Base-by-base conservation (phyloP, 129 eudicot species). In the Centella asiatica region DNA sequence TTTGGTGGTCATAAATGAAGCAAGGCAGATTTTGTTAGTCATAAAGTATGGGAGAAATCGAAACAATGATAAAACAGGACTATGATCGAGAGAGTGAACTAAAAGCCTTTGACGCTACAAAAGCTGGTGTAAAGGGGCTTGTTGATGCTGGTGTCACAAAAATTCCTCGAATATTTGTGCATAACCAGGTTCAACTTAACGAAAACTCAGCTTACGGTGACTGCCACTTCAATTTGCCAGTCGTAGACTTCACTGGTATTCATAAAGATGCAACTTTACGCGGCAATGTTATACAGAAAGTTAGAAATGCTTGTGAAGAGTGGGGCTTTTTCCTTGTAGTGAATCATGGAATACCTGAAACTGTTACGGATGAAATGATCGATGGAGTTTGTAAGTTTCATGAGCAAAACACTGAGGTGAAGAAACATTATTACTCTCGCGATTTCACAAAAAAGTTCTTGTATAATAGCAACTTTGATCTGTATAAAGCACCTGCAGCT, bases 271-370 rank as follows among this genome's bases (percentile, higher is more conserved):
- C 45, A 15, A 52, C 17, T 10, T 23, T 2, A 31, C 60, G 74
- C 8, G n/a, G 23, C 5, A 44, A 56, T 27, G 51, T 69, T 15
- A 9, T 72, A 2, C 53, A 59, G 4, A 18, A 69, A 29, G 54
- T 80, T 37, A 44, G 66, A 34, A 49, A 49, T 20, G 78, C 81
- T 33, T 62, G 72, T 28, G 78, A 69, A 26, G 72, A 44, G 0
- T 77, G 80, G 80, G 82, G 86, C 1, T 73, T 80, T 60, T 80
- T 80, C 55, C 82, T 73, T 64, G 55, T 81, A 6, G 70, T 73
- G 18, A 73, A 69, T 69, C 86, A 81, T 39, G 81, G 77, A 14
- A 70, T 76, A 10, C 82, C 79, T n/a, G 51, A 24, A 23, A 70
- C 50, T 34, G 72, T 76, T 10, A 1, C 74, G 73, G 69, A 59